Evolutionary conservation across 1,284 basidiomycete species (phyloP), one percentile per base, ranked within the genome.

Genomic region (Sutorius eximius): DNA sequence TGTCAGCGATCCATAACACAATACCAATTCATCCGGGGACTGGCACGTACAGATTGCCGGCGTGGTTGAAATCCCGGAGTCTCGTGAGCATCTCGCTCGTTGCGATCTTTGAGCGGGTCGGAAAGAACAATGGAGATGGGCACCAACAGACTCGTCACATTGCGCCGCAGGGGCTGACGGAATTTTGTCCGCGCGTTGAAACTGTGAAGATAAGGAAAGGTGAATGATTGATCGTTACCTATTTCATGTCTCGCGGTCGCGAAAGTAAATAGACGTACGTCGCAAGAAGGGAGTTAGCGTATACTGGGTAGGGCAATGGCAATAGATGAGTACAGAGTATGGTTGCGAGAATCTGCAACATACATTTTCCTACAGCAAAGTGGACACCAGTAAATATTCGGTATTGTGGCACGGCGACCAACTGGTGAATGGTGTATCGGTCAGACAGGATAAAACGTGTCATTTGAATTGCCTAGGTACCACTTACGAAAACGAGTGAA

Each of bases 301-400:
- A 62, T 15, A 66, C 64, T 69, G 18, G 2, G 16, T 11, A 27
- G 15, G 6, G 24, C 12, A n/a, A 15, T 20, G 22, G 5, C 5
- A 3, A 2, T 40, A 22, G 7, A n/a, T 45, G 40, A 40, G 15
- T 10, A 27, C 2, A 4, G 8, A 12, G 9, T 5, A 10, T 10
- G 15, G 13, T 12, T 4, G 9, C 22, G 18, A 13, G 10, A 10
- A 22, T 22, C 9, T 12, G 24, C 5, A 18, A 52, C 73, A 36
- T 59, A 79, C 79, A 63, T 67, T 81, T 81, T 45, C 68, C 74
- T 48, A 81, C 76, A 13, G 75, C 66, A 58, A 81, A 81, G 58
- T 81, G 75, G 13, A 81, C 59, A 6, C 71, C 74, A 56, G 80
- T 71, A 50, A 78, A 77, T 18, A 81, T 62, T 16, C 74, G 69